Conservation (phyloP, 768 basidiomycete species). For the Lanmaoa pseudosensibilis region DNA sequence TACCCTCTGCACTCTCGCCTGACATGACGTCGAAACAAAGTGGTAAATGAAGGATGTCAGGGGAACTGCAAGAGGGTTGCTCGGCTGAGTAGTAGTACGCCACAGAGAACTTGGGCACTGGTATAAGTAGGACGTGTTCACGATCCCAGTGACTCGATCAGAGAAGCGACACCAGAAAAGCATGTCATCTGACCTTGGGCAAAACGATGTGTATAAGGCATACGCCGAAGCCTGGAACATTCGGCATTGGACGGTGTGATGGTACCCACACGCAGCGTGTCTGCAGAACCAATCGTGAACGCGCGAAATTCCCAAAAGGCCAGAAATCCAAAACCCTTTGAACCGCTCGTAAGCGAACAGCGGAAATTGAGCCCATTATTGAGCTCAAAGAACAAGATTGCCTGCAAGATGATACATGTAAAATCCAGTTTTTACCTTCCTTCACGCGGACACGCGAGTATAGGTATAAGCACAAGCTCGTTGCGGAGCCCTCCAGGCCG, state of each 20-base stretch:
- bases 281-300: neutral
- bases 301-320: neutral
- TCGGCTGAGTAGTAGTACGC: neutral
- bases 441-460: neutral
- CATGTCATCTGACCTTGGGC: neutral
- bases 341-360: neutral
- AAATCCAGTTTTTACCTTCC: neutral
- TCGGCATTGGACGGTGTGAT: neutral
- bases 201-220: neutral
- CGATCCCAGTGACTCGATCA: neutral
- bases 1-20: neutral
- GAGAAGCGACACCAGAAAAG: neutral
- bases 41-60: neutral
- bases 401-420: neutral
- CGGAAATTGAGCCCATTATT: neutral
- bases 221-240: neutral
- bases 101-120: neutral
- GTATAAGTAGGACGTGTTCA: constrained; percentile 18
- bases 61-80: neutral
- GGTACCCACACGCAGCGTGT: neutral
- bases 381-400: neutral
- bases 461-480: neutral
- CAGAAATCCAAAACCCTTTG: neutral
- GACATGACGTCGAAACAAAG: constrained; percentile 11
- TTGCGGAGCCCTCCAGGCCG: neutral